Evolutionary conservation across 169 alveolate species (phyloP).

Genomic region (Plasmodium inui): DNA sequence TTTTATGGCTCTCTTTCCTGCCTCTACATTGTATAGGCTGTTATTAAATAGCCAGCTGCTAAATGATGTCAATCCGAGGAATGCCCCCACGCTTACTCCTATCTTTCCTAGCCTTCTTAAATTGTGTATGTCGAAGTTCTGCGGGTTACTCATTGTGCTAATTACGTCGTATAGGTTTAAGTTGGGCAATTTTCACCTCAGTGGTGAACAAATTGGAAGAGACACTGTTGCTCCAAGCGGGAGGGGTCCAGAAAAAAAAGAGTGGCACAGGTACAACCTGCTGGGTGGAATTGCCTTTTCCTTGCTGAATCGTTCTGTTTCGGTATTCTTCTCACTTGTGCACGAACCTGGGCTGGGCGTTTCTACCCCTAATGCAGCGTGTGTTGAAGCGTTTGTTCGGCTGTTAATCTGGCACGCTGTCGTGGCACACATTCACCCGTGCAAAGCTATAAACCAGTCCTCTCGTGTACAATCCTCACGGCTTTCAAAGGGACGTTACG

Average conservation of each 20-base stretch:
- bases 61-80: constrained; percentile 62
- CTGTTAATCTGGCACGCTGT: not conserved
- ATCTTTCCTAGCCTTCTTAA: constrained; percentile 47
- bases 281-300: not conserved
- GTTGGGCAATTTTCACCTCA: not conserved
- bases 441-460: not conserved
- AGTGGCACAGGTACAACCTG: not conserved
- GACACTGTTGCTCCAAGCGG: not conserved
- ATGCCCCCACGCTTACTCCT: constrained; percentile 65
- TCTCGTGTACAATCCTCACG: not conserved
- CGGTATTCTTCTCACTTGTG: not conserved
- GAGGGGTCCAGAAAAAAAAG: not conserved
- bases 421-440: not conserved
- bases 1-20: constrained; percentile 95
- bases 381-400: not conserved
- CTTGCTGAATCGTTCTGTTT: not conserved
- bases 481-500: not conserved
- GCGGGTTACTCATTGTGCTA: constrained; percentile 42
- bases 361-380: not conserved
- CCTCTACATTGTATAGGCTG: constrained; percentile 90
- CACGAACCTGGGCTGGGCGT: not conserved
- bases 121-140: constrained; percentile 55
- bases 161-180: not conserved
- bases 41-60: constrained; percentile 76
- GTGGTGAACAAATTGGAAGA: not conserved